Base-by-base conservation (phyloP, 2,329 filamentous ascomycete genomes). In the Tolypocladium sp. region DNA sequence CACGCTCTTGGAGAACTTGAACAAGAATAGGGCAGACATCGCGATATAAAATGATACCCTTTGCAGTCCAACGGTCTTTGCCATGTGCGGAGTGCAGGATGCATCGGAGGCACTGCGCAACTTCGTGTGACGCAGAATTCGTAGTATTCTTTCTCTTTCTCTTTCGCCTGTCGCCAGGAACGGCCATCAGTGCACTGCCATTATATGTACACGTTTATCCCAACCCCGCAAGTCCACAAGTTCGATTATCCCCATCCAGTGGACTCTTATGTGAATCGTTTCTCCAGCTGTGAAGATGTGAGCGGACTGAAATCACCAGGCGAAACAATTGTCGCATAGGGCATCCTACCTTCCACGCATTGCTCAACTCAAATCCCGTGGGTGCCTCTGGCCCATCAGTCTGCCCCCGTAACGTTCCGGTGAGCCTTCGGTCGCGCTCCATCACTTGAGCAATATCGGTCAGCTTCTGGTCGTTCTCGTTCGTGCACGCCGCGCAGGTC, bases 1-100 rank as follows among this genome's bases (percentile, higher is more conserved):
- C 71, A 88, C 87, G 62, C 77, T 99, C 52, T 82, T 99, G 3
- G 92, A 97, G 66, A 91, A 89, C 0, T 73, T 99, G 55, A 99
- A 99, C 71, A 97, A 94, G 74, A 87, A 87, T 64, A 77, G 84
- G 61, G 76, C 82, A 60, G 78, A 84, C 65, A 83, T 87, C 62
- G 71, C 76, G 67, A 79, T 84, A 75, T 83, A 74, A 70, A 56
- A 52, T 7, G 33, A 49, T 37, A 25, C 15, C 7, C 42, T 20
- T 13, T 35, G 10, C 9, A 35, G 9, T 30, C 17, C 49, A n/a
- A 6, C 20, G 20, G 30, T 15, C 10, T 53, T 40, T 53, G 49
- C 20, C 20, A 53, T 22, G 30, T 53, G 30, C 30, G 8, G 30
- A 37, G 49, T 35, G 49, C 30, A 35, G 49, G 20, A 22, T 35